These are phyloP conservation scores for Stromatinia cepivora DNA, from an alignment of 2,329 filamentous ascomycete genomes.

Conservation along the genomic window DNA sequence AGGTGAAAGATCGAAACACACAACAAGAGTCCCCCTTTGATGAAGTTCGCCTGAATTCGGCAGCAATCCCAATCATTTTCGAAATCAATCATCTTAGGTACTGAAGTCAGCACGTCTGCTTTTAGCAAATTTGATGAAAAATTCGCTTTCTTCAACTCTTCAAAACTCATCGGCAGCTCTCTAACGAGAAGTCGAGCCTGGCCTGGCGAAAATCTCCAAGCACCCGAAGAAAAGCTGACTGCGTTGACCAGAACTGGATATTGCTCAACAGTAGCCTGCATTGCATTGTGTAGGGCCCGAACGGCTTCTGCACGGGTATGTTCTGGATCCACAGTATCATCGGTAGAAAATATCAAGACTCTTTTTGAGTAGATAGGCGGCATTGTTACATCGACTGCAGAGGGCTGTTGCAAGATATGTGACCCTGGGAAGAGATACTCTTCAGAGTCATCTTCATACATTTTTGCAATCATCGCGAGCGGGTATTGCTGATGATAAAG, in stretches of 20 bases:
- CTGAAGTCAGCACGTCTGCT: neutral
- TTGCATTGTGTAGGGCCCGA: neutral
- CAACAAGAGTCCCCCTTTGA: conserved; percentile 2
- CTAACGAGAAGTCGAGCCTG: neutral
- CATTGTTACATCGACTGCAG: neutral
- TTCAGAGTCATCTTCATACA: neutral
- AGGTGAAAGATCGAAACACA: neutral
- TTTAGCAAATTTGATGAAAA: neutral
- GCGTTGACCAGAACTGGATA: neutral
- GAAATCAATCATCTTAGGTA: neutral
- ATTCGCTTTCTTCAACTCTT: neutral
- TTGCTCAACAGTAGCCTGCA: neutral
- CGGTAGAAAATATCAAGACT: neutral
- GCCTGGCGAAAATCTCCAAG: neutral
- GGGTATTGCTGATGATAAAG: neutral
- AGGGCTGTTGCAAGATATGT: neutral
- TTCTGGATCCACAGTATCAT: neutral
- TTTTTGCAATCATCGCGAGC: neutral
- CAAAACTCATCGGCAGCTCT: neutral
- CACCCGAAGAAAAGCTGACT: neutral
- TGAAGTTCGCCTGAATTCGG: conserved; percentile 4
- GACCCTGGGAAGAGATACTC: neutral
- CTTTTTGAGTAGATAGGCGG: neutral
- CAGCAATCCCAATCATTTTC: conserved; percentile 11
- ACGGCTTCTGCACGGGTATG: neutral